Base-by-base conservation (phyloP, 495 filamentous ascomycete species). In the Astrothelium macrocarpum region DNA sequence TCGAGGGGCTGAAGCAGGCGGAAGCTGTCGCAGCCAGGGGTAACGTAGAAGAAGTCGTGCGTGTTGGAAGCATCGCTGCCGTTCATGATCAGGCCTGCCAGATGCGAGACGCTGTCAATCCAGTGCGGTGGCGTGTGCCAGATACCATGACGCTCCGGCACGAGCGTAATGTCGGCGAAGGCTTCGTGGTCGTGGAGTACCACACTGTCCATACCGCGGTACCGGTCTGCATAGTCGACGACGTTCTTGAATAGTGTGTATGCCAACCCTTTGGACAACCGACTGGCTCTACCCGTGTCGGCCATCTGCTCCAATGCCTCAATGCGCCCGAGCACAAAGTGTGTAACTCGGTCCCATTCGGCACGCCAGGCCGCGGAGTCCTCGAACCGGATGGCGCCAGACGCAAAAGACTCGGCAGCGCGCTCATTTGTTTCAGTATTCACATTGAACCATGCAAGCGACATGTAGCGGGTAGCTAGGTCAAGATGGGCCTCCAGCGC, bases 111-210 rank as follows among this genome's bases (percentile, higher is more conserved):
- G 46, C 63, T 64, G 59, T 67, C 65, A 28, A 67, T 64, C 25
- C n/a, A 61, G 42, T 45, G 61, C 2, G 65, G 64, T 26, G 31
- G 59, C 10, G 29, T 25, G 2, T 16, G n/a, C 10, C 36, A 62
- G 36, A 29, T 29, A 12, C 61, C 65, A 16, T 23, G 20, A 9
- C 60, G 32, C 16, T 60, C 36, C 29, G 18, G 23, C 5, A 23
- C 1, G 2, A 66, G 34, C 46, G 45, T 31, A 46, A 95, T 82
- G 34, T 80, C 74, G 49, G 85, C 84, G 32, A 85, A 89, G 29
- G 89, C 87, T 71, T 94, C 90, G 58, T 84, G 83, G 71, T 84
- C 87, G 71, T 91, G 83, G 12, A 95, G 79, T 59, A 90, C 85
- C 56, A 93, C 86, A 62, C 90, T 86, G 61, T 87, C 81, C 78